Base-by-base conservation (phyloP, 768 basidiomycete genomes). In the Tylopilus sp. region DNA sequence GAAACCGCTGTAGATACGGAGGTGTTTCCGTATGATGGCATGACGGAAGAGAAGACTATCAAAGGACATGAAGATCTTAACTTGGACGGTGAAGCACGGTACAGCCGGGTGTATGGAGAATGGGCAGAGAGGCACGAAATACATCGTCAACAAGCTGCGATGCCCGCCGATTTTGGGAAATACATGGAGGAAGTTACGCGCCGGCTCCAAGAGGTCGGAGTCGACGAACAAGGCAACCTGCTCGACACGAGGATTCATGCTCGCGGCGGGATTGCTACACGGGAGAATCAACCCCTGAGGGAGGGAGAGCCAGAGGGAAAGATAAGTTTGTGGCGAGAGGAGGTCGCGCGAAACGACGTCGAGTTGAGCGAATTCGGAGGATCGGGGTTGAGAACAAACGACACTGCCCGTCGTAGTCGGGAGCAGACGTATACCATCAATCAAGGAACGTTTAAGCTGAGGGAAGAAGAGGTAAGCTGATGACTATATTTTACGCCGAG, bases 281-380 rank as follows among this genome's bases (percentile, higher is more conserved):
- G 35, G 25, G 49, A 46, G 30, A 22, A 53, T 23, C 53, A 52
- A 22, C 35, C 50, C 3, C 51, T 28, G 56, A 49, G 56, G 64
- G 52, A 56, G 50, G 50, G 46, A 11, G 61, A 36, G 18, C 54
- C 45, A 15, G 64, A 51, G 21, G 56, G 56, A 6, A 79, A 78
- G 42, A 76, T 85, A 48, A 75, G 72, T 21, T 73, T 73, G 9
- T 85, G 82, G 82, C 69, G 80, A 30, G 78, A 82, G 58, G 75
- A 78, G 40, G 77, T 79, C 0, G 75, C 76, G 4, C 65, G 70
- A 47, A 72, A 75, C 47, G 68, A 61, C 28, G 43, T 48, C 21
- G 48, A n/a, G 38, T 33, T 28, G 40, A 52, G 56, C 35, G 68
- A 68, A 22, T 58, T 60, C 25, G 67, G 66, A 38, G 63, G 47